Percentiles rank a stretch among this genome's conserved stretches.
phyloP scores from a whole-genome alignment of 768 basidiomycete genomes.

The Podaxis sp. region DNA sequence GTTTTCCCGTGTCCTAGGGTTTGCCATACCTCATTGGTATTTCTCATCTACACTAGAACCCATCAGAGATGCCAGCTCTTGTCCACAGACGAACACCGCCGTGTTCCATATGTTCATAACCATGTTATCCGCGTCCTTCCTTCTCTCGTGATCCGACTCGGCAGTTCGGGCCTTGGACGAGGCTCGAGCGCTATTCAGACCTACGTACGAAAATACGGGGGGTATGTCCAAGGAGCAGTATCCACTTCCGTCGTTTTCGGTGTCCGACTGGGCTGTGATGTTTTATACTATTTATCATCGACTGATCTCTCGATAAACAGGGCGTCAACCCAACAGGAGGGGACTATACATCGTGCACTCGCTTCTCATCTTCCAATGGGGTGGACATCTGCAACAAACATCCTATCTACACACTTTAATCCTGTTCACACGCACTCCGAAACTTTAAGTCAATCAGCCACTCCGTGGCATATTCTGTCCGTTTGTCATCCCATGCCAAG shows the following conservation, averaged over 20 bases:
- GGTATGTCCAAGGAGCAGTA: not conserved
- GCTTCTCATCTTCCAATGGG: slow-evolving; percentile 1
- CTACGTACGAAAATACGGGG: not conserved
- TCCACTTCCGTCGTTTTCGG: not conserved
- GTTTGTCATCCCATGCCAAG: slow-evolving; percentile 1
- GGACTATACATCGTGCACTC: not conserved
- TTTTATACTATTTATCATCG: not conserved
- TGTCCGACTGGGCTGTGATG: not conserved
- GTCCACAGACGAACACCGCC: not conserved
- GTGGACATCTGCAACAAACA: not conserved
- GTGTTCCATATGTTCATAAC: not conserved
- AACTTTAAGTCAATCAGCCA: slow-evolving; percentile 4
- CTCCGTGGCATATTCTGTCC: slow-evolving; percentile 13
- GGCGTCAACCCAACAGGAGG: not conserved
- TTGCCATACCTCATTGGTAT: not conserved
- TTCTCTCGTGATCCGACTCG: not conserved
- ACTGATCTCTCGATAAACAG: not conserved
- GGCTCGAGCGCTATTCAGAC: not conserved
- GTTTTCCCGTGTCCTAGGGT: not conserved
- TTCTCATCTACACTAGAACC: not conserved
- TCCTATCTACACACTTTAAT: not conserved
- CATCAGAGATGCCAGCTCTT: not conserved
- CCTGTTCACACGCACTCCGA: not conserved
- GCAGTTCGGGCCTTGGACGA: not conserved
- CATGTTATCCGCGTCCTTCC: not conserved